Conservation (phyloP, 805 yeast genomes). For the Monosporozyma unispora region DNA sequence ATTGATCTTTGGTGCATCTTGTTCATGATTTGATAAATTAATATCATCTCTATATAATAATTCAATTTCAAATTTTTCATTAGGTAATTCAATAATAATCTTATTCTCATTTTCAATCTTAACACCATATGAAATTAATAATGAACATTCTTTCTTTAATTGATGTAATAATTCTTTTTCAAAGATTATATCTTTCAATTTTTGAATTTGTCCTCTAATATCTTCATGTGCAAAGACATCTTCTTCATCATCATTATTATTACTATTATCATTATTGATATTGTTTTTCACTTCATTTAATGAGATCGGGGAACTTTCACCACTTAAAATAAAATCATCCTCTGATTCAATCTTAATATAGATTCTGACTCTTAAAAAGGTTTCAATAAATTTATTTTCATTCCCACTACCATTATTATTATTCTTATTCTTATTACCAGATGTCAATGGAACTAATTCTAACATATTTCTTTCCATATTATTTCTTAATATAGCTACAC, state of each 20-base stretch:
- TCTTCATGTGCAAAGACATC: slow-evolving; percentile 22
- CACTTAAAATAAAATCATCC: slow-evolving; percentile 45
- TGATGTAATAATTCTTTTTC: slow-evolving; percentile 85
- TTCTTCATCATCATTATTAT: slow-evolving; percentile 3
- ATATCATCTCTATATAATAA: slow-evolving; percentile 38
- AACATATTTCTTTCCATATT: slow-evolving; percentile 33
- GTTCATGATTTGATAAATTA: slow-evolving; percentile 30
- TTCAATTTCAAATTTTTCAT: slow-evolving; percentile 65
- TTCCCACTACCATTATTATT: slow-evolving; percentile 13
- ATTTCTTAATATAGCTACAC: slow-evolving; percentile 62
- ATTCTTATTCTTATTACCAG: slow-evolving; percentile 18
- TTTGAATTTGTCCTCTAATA: slow-evolving; percentile 49
- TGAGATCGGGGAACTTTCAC: slow-evolving; percentile 38
- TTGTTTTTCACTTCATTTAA: background rate
- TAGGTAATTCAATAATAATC: slow-evolving; percentile 54
- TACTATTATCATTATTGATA: background rate
- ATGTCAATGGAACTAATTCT: slow-evolving; percentile 28
- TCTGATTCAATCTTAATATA: slow-evolving; percentile 44
- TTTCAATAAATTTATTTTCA: slow-evolving; percentile 18
- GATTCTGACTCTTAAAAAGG: slow-evolving; percentile 51
- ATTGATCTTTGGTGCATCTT: slow-evolving; percentile 36
- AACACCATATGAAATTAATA: slow-evolving; percentile 60
- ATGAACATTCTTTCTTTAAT: slow-evolving; percentile 64
- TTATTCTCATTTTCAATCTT: slow-evolving; percentile 53
- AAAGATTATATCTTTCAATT: slow-evolving; percentile 66